A percentile compares a stretch with the other conserved stretches of the same genome.
Evolutionary conservation across 2,329 filamentous ascomycete genomes (phyloP).

Genomic region (Claviceps pusilla): DNA sequence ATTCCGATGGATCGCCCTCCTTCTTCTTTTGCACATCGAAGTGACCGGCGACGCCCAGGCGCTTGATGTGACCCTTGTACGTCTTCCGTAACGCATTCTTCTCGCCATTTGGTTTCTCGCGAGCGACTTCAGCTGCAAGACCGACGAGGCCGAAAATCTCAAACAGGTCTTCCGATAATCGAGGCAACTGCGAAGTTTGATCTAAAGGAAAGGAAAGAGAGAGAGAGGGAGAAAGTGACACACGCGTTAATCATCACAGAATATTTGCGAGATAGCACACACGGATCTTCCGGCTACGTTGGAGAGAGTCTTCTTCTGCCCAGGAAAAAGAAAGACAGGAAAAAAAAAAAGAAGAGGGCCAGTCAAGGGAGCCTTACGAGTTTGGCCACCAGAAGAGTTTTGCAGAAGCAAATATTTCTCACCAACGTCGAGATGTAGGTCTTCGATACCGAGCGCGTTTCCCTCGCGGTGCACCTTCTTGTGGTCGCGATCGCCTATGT

Average conservation of each 20-base stretch:
- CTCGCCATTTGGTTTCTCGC: constrained; percentile 48
- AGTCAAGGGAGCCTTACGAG: constrained; percentile 46
- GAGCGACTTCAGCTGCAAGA: constrained; percentile 46
- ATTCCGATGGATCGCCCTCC: constrained; percentile 33
- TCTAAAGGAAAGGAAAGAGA: constrained; percentile 20
- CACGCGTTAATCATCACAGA: constrained; percentile 26
- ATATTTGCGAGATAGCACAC: constrained; percentile 10
- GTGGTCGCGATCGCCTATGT: constrained; percentile 38
- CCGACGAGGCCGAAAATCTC: constrained; percentile 39
- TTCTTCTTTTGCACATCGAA: constrained; percentile 45
- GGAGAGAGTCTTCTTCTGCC: background rate
- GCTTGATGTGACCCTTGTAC: constrained; percentile 55
- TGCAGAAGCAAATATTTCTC: constrained; percentile 51
- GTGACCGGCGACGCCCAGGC: constrained; percentile 43
- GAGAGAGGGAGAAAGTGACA: constrained; percentile 13
- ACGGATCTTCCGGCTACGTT: constrained; percentile 4
- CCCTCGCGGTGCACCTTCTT: constrained; percentile 51
- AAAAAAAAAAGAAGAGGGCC: constrained; percentile 13
- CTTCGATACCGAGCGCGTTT: constrained; percentile 45
- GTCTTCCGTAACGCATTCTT: constrained; percentile 54
- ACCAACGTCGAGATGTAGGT: constrained; percentile 51
- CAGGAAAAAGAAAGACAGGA: constrained; percentile 8
- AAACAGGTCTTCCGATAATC: constrained; percentile 42
- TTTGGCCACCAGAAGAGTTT: constrained; percentile 18
- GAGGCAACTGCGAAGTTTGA: constrained; percentile 32